Evolutionary conservation across 148 eudicot genomes (phyloP).

Genomic region (Amaranthus palmeri): DNA sequence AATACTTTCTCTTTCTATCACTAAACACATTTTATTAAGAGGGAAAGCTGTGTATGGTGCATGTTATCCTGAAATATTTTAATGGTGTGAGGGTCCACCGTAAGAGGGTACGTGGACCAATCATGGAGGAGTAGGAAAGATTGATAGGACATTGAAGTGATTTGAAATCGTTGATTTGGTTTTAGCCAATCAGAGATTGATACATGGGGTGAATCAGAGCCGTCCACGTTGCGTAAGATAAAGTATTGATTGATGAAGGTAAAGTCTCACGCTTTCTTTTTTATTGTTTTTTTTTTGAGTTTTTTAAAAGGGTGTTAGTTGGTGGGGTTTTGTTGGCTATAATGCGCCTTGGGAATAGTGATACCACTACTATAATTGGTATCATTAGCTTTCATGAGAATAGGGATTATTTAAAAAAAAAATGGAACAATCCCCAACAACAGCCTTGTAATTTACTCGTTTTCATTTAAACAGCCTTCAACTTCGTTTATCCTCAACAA

Average conservation of each 20-base stretch:
- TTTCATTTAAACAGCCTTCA: no score
- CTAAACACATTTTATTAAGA: not conserved
- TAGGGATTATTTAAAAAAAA: no score
- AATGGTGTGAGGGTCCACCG: conserved; percentile 18
- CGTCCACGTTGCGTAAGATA: conserved; percentile 42
- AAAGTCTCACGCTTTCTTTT: conserved; percentile 1
- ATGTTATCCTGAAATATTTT: not conserved
- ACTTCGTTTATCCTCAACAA: no score
- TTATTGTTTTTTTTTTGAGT: no score
- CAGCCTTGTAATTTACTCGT: no score
- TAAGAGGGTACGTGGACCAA: conserved; percentile 52
- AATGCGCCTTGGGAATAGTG: not conserved
- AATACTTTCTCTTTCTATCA: not conserved
- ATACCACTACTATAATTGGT: no score
- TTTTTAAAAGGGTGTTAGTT: no score
- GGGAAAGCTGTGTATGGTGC: not conserved
- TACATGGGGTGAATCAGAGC: conserved; percentile 24
- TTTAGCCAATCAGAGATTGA: conserved; percentile 21
- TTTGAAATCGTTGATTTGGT: not conserved
- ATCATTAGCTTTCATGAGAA: no score
- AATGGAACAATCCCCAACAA: no score
- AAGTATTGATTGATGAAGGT: not conserved
- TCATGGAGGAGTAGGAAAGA: conserved; percentile 25
- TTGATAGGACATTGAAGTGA: conserved; percentile 16
- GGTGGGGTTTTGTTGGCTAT: not conserved